Evolutionary conservation across 1,284 basidiomycete genomes (phyloP), one percentile per base, ranked within the genome.

Genomic region (Naganishia albida): DNA sequence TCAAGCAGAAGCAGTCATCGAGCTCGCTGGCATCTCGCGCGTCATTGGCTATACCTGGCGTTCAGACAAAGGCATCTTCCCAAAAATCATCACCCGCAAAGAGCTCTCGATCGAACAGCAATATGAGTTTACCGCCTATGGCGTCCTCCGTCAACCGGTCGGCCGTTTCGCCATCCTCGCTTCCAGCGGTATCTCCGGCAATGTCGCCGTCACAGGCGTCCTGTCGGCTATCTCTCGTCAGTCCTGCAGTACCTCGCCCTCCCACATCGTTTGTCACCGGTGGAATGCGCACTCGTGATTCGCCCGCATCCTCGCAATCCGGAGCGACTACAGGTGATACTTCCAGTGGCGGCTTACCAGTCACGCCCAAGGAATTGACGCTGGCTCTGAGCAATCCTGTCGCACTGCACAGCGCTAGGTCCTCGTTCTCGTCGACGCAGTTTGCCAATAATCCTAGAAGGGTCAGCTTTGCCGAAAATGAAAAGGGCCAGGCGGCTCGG

Each of bases 221-320:
- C 6, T 26, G 2, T 25, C 59, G 38, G 28, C 34, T 44, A 12
- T 25, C 62, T n/a, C 57, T 51, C 30, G 38, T 30, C n/a, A 51
- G n/a, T 30, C 44, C 25, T 28, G 26, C 57, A 13, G 8, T 51
- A 18, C 16, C 28, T 18, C 28, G 50, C 26, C 49, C 51, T 3
- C 30, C 55, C 20, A 20, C 65, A 20, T 42, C 57, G 15, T 38
- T 54, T 20, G 51, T 50, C 18, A 53, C 48, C 26, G 52, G 42
- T 38, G 50, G 43, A 7, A 15, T 57, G 34, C 28, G 53, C n/a
- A 59, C 51, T 34, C 52, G 53, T 3, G 67, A 67, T 25, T 67
- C 67, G 4, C 67, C 67, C 28, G 50, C 67, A 16, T 67, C 67
- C 1, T 67, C 67, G 4, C 63, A 65, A 48, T 65, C 63, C 12